phyloP scores from a whole-genome alignment of 83 land plant species.

The Thuja plicata region DNA sequence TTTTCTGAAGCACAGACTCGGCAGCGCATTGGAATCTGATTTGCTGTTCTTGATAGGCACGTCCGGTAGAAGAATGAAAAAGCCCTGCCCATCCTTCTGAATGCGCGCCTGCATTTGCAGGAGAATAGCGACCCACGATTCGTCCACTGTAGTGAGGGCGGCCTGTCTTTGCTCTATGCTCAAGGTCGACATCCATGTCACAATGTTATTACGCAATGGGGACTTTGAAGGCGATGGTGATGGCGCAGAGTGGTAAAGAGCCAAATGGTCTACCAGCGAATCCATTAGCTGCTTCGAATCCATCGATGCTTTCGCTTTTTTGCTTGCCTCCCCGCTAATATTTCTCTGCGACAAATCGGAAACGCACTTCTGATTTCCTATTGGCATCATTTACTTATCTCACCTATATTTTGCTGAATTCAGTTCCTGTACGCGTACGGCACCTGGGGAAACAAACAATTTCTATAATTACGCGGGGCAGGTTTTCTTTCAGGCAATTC shows the following conservation, averaged over 20 bases:
- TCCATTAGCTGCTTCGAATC: constrained; percentile 72
- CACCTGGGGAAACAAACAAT: too few species aligned
- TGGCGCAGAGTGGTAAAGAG: constrained; percentile 67
- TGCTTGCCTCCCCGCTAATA: too few species aligned
- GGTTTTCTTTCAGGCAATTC: too few species aligned
- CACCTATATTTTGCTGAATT: too few species aligned
- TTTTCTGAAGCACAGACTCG: constrained; percentile 67
- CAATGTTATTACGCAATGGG: constrained; percentile 43
- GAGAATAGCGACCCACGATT: constrained; percentile 51
- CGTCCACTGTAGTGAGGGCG: constrained; percentile 63
- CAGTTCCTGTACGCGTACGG: too few species aligned
- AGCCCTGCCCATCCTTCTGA: constrained; percentile 49
- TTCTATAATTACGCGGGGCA: too few species aligned
- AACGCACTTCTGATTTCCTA: too few species aligned
- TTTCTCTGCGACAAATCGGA: too few species aligned
- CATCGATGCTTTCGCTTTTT: constrained; percentile 21
- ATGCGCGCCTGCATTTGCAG: constrained; percentile 69
- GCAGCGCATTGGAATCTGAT: constrained; percentile 32
- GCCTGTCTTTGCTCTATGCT: constrained; percentile 61
- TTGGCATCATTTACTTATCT: too few species aligned
- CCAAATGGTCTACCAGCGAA: constrained; percentile 81
- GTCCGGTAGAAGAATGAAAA: constrained; percentile 76
- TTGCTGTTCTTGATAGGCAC: constrained; percentile 18
- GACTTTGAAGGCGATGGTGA: constrained; percentile 19
- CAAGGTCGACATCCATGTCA: constrained; percentile 78